Evolutionary conservation across 352 stramenopile genomes (phyloP).

Genomic region (Phytophthora vignae): DNA sequence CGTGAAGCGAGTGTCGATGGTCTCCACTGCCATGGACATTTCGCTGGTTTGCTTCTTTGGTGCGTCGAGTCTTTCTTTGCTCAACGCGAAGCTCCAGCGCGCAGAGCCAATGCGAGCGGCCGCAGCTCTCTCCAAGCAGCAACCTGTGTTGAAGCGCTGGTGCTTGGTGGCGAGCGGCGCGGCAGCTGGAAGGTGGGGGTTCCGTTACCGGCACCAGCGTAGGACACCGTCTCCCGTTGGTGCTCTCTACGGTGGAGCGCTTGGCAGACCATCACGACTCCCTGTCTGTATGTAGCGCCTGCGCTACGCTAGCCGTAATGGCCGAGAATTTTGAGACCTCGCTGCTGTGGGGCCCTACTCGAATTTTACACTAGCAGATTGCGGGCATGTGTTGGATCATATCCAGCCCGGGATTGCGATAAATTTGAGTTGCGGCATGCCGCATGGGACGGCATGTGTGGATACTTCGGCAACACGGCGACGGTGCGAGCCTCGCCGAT

Average conservation of each 20-base stretch:
- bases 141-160: background rate
- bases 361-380: background rate
- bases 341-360: background rate
- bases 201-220: background rate
- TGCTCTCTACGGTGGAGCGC: background rate
- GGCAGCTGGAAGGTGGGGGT: constrained; percentile 12
- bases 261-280: too few species aligned
- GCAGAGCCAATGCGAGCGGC: constrained; percentile 31
- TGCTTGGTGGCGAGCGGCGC: background rate
- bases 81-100: background rate
- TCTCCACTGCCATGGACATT: too few species aligned
- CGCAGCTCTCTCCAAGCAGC: constrained; percentile 7
- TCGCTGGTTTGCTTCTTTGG: too few species aligned
- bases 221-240: background rate
- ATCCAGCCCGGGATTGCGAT: background rate
- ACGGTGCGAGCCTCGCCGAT: background rate
- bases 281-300: background rate
- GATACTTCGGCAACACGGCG: background rate
- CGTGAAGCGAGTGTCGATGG: background rate
- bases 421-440: background rate
- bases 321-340: background rate
- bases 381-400: background rate
- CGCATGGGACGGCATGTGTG: background rate
- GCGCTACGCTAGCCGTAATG: background rate
- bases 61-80: constrained; percentile 18